Evolutionary conservation across 495 filamentous ascomycete species (phyloP).

Genomic region (Schizothecium vesticola): DNA sequence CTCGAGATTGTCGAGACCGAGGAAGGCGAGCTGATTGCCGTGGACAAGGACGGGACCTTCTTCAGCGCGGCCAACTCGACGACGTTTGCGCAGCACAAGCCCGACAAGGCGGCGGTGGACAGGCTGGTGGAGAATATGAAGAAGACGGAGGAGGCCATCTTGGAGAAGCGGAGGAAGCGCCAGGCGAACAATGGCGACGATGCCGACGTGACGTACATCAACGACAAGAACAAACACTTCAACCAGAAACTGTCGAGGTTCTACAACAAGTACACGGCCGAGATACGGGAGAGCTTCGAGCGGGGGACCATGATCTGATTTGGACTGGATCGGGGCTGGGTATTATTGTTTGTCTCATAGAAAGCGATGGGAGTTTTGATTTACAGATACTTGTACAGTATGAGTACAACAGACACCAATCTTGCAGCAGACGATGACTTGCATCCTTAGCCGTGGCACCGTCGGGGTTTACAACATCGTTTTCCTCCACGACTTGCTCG

Average conservation of each 20-base stretch:
- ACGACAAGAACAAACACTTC: slow-evolving; percentile 99
- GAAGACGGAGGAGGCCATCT: slow-evolving; percentile 78
- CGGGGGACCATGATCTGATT: slow-evolving; percentile 80
- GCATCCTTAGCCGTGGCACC: neutral
- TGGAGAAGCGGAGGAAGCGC: slow-evolving; percentile 79
- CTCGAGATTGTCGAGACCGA: slow-evolving; percentile 90
- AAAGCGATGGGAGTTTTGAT: slow-evolving; percentile 1
- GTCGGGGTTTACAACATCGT: slow-evolving; percentile 58
- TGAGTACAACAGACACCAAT: neutral
- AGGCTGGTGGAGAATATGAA: slow-evolving; percentile 76
- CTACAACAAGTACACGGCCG: slow-evolving; percentile 97
- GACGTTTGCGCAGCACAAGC: slow-evolving; percentile 77
- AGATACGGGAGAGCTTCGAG: slow-evolving; percentile 97
- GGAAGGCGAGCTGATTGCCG: slow-evolving; percentile 87
- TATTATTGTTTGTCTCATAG: neutral
- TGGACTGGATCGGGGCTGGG: neutral
- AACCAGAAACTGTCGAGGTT: slow-evolving; percentile 93
- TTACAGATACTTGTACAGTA: neutral
- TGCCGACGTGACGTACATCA: slow-evolving; percentile 95
- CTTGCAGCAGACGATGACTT: neutral
- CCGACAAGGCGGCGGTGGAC: slow-evolving; percentile 85
- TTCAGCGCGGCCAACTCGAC: slow-evolving; percentile 80
- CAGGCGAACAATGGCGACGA: slow-evolving; percentile 68
- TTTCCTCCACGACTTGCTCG: slow-evolving; percentile 72
- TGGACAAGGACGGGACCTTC: slow-evolving; percentile 85